A percentile compares a stretch with the other conserved stretches of the same genome.
phyloP scores from a whole-genome alignment of 805 yeast species.

The Wickerhamiella occidentalis region DNA sequence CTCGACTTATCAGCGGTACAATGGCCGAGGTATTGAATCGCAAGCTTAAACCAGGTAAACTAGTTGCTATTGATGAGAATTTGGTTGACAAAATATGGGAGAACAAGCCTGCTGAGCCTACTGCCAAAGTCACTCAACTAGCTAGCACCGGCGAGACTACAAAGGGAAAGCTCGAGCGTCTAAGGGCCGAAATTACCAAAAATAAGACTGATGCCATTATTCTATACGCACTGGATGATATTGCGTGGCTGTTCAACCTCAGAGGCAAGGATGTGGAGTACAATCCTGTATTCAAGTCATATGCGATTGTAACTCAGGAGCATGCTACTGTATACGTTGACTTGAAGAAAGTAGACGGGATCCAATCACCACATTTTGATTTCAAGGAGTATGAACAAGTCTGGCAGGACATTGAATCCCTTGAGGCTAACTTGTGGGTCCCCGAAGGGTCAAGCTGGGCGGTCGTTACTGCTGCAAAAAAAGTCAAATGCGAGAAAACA shows the following conservation, averaged over 20 bases:
- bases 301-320: conserved; percentile 36
- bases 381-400: conserved; percentile 47
- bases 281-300: conserved; percentile 78
- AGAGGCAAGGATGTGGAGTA: conserved; percentile 74
- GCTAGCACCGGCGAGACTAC: conserved; percentile 51
- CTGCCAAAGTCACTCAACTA: conserved; percentile 40
- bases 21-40: conserved; percentile 25
- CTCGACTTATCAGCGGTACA: conserved; percentile 49
- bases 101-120: conserved; percentile 52
- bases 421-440: conserved; percentile 32
- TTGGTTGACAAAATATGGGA: conserved; percentile 69
- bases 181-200: conserved; percentile 24
- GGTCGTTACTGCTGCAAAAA: conserved; percentile 36
- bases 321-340: conserved; percentile 44
- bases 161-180: conserved; percentile 41
- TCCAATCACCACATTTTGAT: conserved; percentile 35
- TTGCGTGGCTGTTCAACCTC: conserved; percentile 81
- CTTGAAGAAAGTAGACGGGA: conserved; percentile 33
- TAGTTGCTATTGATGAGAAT: conserved; percentile 47
- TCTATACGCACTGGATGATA: conserved; percentile 69
- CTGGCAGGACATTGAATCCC: conserved; percentile 40
- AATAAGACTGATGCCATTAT: conserved; percentile 36
- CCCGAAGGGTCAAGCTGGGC: conserved; percentile 61
- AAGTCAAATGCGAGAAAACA: conserved; percentile 32
- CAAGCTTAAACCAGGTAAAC: conserved; percentile 30